These are phyloP conservation scores for Nicotiana obtusifolia DNA, from an alignment of 257 asterid genomes.

Conservation along the genomic window DNA sequence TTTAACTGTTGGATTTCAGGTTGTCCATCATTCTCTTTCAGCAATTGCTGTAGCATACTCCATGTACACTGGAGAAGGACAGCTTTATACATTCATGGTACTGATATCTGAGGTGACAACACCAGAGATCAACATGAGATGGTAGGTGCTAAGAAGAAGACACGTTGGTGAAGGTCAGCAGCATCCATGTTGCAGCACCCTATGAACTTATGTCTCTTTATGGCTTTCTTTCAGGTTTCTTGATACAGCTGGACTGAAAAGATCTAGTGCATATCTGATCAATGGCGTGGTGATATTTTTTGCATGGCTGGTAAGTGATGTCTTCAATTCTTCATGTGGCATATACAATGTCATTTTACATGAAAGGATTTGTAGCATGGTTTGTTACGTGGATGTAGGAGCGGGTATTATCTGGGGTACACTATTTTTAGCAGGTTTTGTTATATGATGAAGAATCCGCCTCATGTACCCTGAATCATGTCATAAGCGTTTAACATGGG, in stretches of 20 bases:
- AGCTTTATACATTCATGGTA: conserved; percentile 96
- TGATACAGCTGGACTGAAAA: conserved; percentile 84
- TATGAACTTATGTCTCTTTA: conserved; percentile 19
- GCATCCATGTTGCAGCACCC: conserved; percentile 1
- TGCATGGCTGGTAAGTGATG: conserved; percentile 77
- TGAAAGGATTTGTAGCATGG: not conserved
- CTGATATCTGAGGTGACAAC: conserved; percentile 93
- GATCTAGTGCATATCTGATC: conserved; percentile 59
- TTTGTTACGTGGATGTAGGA: not conserved
- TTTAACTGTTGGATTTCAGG: conserved; percentile 50
- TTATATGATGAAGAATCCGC: not conserved
- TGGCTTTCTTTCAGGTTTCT: conserved; percentile 59
- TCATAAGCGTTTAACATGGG: not conserved
- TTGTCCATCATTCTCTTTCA: conserved; percentile 89
- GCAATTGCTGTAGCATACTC: conserved; percentile 86
- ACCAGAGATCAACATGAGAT: conserved; percentile 88
- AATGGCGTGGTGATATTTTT: conserved; percentile 77
- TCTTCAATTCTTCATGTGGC: not conserved
- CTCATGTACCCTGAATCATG: not conserved
- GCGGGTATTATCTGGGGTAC: not conserved
- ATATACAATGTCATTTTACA: not conserved
- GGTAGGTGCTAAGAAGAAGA: conserved; percentile 38
- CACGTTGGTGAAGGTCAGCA: not conserved
- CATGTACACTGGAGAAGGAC: conserved; percentile 89
- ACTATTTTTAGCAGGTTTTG: not conserved